These are phyloP conservation scores for Syzygium grande DNA, from an alignment of 345 rosid genomes.

Conservation along the genomic window DNA sequence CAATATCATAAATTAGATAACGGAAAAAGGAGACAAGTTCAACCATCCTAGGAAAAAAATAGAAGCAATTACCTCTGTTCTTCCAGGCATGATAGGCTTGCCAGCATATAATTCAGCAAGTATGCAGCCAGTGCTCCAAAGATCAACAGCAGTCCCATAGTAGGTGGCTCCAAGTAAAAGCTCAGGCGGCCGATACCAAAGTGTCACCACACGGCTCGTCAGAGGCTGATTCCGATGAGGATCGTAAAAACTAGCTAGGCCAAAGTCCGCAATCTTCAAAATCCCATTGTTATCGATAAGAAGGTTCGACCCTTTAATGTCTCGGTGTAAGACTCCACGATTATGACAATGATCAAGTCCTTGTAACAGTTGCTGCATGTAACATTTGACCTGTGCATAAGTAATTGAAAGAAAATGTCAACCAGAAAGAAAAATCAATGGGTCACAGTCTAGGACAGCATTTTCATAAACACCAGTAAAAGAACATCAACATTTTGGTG, in stretches of 20 bases:
- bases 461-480: background rate
- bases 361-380: conserved; percentile 71
- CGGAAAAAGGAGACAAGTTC: background rate
- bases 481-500: background rate
- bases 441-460: background rate
- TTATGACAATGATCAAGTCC: conserved; percentile 98
- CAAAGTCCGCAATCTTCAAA: conserved; percentile 94
- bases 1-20: background rate
- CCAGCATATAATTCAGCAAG: conserved; percentile 94
- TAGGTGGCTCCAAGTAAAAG: conserved; percentile 91
- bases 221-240: conserved; percentile 65
- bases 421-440: background rate
- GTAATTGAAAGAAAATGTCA: background rate
- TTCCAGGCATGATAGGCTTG: conserved; percentile 99
- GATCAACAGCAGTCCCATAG: conserved; percentile 84
- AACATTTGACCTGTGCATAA: conserved; percentile 72
- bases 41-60: background rate
- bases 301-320: conserved; percentile 96
- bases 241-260: conserved; percentile 86
- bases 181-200: conserved; percentile 99
- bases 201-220: conserved; percentile 96
- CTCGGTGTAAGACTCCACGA: conserved; percentile 90
- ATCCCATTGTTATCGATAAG: conserved; percentile 85
- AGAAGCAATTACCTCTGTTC: conserved; percentile 71
- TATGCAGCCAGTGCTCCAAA: conserved; percentile 98